Evolutionary conservation across 352 stramenopile species (phyloP).

Genomic region (Globisporangium sylvaticum): DNA sequence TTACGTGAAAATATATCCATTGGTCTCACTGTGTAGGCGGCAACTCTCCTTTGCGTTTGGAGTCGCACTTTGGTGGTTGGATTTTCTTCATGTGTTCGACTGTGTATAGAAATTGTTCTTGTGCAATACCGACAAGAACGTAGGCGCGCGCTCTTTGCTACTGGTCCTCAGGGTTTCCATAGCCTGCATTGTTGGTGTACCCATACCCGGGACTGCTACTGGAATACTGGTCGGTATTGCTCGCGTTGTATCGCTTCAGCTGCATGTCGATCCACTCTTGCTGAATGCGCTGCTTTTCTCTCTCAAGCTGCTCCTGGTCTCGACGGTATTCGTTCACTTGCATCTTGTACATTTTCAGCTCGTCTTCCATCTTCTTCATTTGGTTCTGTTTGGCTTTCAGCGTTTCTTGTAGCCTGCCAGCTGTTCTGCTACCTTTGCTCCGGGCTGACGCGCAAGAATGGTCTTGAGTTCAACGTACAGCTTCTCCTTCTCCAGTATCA

Average conservation of each 20-base stretch:
- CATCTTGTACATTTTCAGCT: slow-evolving; percentile 92
- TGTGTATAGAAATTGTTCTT: too few relatives aligned
- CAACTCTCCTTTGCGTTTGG: too few relatives aligned
- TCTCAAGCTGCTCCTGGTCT: slow-evolving; percentile 58
- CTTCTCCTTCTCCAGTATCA: slow-evolving; percentile 89
- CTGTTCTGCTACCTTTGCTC: slow-evolving; percentile 86
- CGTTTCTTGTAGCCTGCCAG: slow-evolving; percentile 80
- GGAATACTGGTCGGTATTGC: neutral
- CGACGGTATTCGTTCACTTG: slow-evolving; percentile 82
- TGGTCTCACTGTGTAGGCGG: too few relatives aligned
- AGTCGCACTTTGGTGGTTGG: too few relatives aligned
- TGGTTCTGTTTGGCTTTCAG: slow-evolving; percentile 83
- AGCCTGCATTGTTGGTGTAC: neutral
- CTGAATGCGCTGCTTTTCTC: slow-evolving; percentile 57
- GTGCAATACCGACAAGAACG: too few relatives aligned
- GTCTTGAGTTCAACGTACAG: slow-evolving; percentile 91
- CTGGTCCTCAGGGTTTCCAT: slow-evolving; percentile 10
- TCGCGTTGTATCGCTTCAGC: slow-evolving; percentile 14
- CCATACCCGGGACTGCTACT: neutral
- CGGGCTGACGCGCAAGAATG: slow-evolving; percentile 82
- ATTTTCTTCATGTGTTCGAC: too few relatives aligned
- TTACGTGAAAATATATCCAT: neutral
- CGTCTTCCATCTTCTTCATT: slow-evolving; percentile 85
- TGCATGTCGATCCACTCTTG: slow-evolving; percentile 56
- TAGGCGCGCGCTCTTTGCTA: too few relatives aligned